Evolutionary conservation across 176 grass and related monocot species (phyloP).

Genomic region (maize (Zea mays)): DNA sequence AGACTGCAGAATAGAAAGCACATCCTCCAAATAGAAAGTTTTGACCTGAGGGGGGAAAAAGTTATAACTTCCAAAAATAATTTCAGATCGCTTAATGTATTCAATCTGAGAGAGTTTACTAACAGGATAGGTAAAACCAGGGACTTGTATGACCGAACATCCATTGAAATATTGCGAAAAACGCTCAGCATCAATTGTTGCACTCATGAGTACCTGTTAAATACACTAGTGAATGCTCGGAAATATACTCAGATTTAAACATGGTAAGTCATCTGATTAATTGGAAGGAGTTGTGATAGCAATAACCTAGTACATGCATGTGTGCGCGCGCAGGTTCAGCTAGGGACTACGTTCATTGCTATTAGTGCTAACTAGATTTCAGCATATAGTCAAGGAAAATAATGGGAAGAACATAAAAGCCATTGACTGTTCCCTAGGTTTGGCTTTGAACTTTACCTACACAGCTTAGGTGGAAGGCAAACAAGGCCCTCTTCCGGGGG

Average conservation of each 20-base stretch:
- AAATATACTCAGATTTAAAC: constrained; percentile 14
- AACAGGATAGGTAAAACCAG: constrained; percentile 92
- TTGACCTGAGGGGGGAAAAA: constrained; percentile 60
- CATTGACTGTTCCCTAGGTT: neutral
- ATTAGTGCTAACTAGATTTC: too few species aligned
- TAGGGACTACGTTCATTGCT: too few species aligned
- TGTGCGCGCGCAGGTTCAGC: too few species aligned
- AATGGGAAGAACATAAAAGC: neutral
- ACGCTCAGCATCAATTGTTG: constrained; percentile 80
- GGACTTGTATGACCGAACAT: constrained; percentile 90
- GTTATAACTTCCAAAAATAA: constrained; percentile 29
- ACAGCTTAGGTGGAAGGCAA: too few species aligned
- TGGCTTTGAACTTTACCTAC: too few species aligned
- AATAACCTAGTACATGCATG: too few species aligned
- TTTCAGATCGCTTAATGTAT: constrained; percentile 28
- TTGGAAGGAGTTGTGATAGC: neutral
- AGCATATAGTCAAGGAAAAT: neutral
- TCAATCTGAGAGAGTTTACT: constrained; percentile 42
- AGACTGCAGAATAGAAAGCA: constrained; percentile 78
- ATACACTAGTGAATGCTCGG: constrained; percentile 38
- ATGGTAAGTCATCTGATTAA: neutral
- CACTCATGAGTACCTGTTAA: constrained; percentile 92
- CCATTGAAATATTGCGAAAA: constrained; percentile 95
- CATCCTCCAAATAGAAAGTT: constrained; percentile 95
- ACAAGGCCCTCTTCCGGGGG: too few species aligned